Conservation (phyloP, 257 asterid species). For the Nicotiana tomentosiformis region DNA sequence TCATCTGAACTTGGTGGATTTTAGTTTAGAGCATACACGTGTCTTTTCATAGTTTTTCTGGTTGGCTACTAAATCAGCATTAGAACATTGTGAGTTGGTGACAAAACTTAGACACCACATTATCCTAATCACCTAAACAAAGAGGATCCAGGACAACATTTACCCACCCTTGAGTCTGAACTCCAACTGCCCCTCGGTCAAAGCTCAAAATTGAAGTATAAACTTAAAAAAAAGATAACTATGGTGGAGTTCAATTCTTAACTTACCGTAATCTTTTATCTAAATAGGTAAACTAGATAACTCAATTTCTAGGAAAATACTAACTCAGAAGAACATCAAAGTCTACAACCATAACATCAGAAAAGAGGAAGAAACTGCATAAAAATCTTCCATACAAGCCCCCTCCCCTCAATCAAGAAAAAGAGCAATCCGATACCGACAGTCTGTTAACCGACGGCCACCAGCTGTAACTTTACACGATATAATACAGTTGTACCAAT, state of each 20-base stretch:
- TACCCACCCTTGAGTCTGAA: background rate
- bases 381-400: background rate
- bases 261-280: background rate
- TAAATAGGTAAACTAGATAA: background rate
- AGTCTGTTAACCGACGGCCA: constrained; percentile 1
- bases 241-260: background rate
- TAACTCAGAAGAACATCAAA: background rate
- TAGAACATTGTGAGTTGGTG: background rate
- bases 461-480: background rate
- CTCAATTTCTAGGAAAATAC: background rate
- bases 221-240: background rate
- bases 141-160: background rate
- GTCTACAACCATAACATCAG: background rate
- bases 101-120: background rate
- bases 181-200: background rate
- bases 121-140: background rate
- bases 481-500: background rate
- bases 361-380: background rate
- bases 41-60: background rate
- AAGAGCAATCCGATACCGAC: background rate
- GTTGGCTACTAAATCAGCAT: background rate
- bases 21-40: background rate
- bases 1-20: background rate
- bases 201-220: background rate
- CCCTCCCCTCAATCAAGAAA: background rate